phyloP scores from a whole-genome alignment of 345 rosid species.

The Bruguiera sexangula region DNA sequence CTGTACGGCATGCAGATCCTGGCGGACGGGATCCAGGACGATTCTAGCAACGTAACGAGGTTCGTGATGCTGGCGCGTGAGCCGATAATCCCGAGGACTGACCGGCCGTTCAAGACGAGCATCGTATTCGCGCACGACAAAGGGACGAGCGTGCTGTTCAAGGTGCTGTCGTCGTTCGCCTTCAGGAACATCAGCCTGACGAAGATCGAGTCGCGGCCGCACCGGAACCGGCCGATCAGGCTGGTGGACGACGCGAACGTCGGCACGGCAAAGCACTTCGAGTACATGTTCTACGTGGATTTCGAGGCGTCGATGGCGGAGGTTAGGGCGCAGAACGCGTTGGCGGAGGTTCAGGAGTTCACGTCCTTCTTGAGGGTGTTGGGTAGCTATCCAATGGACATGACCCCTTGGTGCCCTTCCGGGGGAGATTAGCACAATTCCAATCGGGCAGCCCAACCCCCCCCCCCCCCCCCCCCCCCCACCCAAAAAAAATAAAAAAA shows the following conservation, averaged over 20 bases:
- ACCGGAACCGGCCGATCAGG: conserved; percentile 71
- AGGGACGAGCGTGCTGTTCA: conserved; percentile 86
- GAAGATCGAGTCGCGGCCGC: conserved; percentile 94
- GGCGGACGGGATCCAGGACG: conserved; percentile 89
- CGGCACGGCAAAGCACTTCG: conserved; percentile 90
- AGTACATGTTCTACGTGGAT: conserved; percentile 86
- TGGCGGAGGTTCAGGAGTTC: conserved; percentile 96
- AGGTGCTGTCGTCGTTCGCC: conserved; percentile 89
- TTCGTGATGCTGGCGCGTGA: conserved; percentile 96
- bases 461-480: no score
- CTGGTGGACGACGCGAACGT: conserved; percentile 67
- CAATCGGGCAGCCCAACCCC: no score
- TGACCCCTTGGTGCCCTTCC: conserved; percentile 90
- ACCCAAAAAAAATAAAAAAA: no score
- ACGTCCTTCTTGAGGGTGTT: conserved; percentile 92
- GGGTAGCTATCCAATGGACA: conserved; percentile 99
- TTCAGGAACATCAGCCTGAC: conserved; percentile 84
- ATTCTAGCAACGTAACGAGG: conserved; percentile 83
- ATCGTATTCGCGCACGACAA: conserved; percentile 96
- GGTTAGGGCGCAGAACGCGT: conserved; percentile 82
- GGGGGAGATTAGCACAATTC: conserved; percentile 22
- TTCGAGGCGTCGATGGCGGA: conserved; percentile 99
- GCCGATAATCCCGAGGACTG: conserved; percentile 89
- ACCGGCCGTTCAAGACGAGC: conserved; percentile 94
- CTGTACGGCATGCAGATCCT: conserved; percentile 73